phyloP scores from a whole-genome alignment of 805 yeast genomes.

The Metschnikowia continentalis region DNA sequence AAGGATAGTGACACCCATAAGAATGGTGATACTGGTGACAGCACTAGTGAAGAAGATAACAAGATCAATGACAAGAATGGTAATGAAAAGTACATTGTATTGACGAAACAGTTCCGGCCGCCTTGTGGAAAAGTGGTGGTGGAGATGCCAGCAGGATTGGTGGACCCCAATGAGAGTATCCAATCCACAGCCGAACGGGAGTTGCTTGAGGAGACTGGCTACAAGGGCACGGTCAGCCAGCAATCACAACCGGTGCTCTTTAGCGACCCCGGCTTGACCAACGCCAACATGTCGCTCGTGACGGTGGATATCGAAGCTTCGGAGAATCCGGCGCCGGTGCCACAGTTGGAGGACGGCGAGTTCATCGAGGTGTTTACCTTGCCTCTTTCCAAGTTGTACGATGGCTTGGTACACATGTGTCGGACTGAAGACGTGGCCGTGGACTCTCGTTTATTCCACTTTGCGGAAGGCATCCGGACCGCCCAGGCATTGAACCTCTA shows the following conservation, averaged over 20 bases:
- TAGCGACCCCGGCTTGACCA: constrained; percentile 83
- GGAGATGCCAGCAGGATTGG: constrained; percentile 93
- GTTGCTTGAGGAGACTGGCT: constrained; percentile 89
- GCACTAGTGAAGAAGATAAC: no score
- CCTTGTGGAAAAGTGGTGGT: constrained; percentile 86
- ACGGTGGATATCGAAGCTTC: constrained; percentile 71
- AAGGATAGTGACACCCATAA: no score
- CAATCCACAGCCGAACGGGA: constrained; percentile 85
- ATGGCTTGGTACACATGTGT: constrained; percentile 47
- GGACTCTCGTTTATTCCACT: constrained; percentile 84
- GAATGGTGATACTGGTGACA: no score
- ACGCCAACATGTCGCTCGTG: constrained; percentile 79
- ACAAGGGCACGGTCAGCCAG: constrained; percentile 55
- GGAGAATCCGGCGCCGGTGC: constrained; percentile 63
- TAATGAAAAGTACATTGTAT: constrained; percentile 33
- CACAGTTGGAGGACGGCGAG: constrained; percentile 85
- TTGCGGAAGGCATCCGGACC: constrained; percentile 74
- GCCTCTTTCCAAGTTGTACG: constrained; percentile 57
- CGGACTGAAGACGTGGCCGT: constrained; percentile 63
- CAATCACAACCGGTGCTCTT: constrained; percentile 38
- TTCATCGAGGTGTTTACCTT: constrained; percentile 84
- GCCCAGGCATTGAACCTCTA: constrained; percentile 28
- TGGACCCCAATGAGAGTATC: constrained; percentile 77
- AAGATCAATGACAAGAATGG: constrained; percentile 28
- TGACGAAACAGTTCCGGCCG: constrained; percentile 91